Conservation (phyloP, 495 filamentous ascomycete genomes). For the Trichodelitschia bisporula region DNA sequence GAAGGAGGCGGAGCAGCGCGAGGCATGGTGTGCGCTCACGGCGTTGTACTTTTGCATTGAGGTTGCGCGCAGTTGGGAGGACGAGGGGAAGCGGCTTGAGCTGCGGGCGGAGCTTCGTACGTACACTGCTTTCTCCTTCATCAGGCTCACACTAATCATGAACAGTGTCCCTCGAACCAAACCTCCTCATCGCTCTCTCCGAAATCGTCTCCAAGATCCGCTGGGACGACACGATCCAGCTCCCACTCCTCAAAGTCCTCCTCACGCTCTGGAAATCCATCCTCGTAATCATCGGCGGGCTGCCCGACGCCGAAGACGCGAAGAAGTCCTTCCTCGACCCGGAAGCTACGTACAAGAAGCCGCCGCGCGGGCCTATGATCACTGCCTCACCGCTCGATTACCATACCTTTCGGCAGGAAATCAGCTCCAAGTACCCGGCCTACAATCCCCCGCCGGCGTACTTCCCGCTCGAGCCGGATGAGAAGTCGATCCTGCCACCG, state of each 20-base stretch:
- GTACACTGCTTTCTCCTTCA: background rate
- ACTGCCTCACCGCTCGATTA: conserved; percentile 90
- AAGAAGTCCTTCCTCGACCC: conserved; percentile 40
- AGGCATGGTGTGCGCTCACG: conserved; percentile 17
- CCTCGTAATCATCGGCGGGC: conserved; percentile 62
- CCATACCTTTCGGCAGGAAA: conserved; percentile 86
- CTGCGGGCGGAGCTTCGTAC: conserved; percentile 8
- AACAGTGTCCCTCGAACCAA: conserved; percentile 33
- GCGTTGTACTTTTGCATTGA: conserved; percentile 16
- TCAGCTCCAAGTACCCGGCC: conserved; percentile 95
- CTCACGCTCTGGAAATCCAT: conserved; percentile 79
- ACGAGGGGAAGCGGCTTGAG: conserved; percentile 5
- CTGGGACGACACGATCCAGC: conserved; percentile 57
- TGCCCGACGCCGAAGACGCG: conserved; percentile 38
- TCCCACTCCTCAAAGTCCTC: conserved; percentile 37
- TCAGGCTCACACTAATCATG: background rate
- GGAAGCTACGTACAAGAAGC: conserved; percentile 11
- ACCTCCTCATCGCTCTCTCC: conserved; percentile 45
- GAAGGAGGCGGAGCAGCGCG: conserved; percentile 13
- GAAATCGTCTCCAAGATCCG: conserved; percentile 51
- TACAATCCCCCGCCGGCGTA: conserved; percentile 71
- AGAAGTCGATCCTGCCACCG: conserved; percentile 73
- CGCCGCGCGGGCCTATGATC: conserved; percentile 33
- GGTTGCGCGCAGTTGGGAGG: conserved; percentile 12
- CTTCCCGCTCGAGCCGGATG: conserved; percentile 69